Evolutionary conservation across 805 yeast genomes (phyloP), one percentile per base, ranked within the genome.

Genomic region (Wickerhamiella occidentalis): DNA sequence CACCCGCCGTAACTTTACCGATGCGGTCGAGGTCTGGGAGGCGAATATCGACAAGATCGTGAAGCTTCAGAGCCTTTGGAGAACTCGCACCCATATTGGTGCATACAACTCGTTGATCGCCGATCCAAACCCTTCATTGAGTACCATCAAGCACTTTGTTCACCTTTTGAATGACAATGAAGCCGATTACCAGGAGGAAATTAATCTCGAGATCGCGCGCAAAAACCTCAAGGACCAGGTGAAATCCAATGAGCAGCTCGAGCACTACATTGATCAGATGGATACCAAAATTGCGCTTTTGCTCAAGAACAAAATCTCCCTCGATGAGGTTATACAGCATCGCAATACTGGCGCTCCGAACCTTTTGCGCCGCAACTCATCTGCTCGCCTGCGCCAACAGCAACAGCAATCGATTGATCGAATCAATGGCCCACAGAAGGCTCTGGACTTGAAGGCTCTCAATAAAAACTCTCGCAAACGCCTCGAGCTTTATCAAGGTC

Each of bases 221-320:
- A 86, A 84, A 49, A 67, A 72, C 28, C 82, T 90, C 33, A 75
- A 80, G 45, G 80, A 77, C 33, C 80, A 76, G 51, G 82, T 88
- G n/a, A 72, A 75, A 51, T 69, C 71, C 19, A 85, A 85, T 57
- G 90, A 80, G 54, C 75, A 72, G 30, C 67, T 85, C 56, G 94
- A 88, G 64, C 74, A 74, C 47, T 80, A 79, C 51, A 77, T 88
- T 51, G 82, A 82, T 52, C 81, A 82, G 57, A 70, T 87, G 53
- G 86, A 86, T 55, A 76, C 82, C 53, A 87, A 87, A 60, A 75
- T 85, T 52, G 82, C 85, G 6, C 67, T 87, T 40, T 67, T 92
- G 40, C 85, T 82, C 55, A 84, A 80, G 59, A 86, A 84, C 66
- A 82, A 82, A 58, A 80, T 86, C 52, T 74, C 88, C 0, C 63